A percentile compares a stretch with the other conserved stretches of the same genome.
Conservation (phyloP, 2,329 filamentous ascomycete genomes). For the Dothiorella sarmentorum region DNA sequence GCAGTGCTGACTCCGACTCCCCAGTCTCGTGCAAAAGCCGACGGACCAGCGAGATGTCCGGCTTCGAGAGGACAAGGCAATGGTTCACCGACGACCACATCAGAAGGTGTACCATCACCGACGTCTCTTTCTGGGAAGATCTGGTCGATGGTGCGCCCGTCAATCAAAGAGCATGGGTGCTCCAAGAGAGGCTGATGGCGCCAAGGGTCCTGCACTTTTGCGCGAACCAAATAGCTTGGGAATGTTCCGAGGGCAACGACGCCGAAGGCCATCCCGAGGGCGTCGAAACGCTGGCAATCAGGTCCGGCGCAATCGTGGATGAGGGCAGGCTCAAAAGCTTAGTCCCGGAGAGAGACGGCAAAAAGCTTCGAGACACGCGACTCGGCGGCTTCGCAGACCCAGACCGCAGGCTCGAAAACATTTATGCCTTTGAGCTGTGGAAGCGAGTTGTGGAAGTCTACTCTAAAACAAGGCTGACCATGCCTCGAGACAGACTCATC, state of each 20-base stretch:
- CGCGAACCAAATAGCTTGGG: neutral
- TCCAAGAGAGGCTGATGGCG: slow-evolving; percentile 6
- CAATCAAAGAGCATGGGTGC: neutral
- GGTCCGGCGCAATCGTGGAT: neutral
- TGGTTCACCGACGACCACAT: neutral
- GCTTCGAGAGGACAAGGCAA: neutral
- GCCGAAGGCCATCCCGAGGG: slow-evolving; percentile 19
- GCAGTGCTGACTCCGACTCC: neutral
- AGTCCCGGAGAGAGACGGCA: neutral
- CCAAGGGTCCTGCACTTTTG: neutral
- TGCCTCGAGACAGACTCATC: slow-evolving; percentile 22
- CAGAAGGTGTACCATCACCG: neutral
- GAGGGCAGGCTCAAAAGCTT: slow-evolving; percentile 18
- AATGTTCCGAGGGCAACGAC: slow-evolving; percentile 9
- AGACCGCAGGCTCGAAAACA: neutral
- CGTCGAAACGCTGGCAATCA: slow-evolving; percentile 8
- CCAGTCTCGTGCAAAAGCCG: neutral
- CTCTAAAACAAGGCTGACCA: slow-evolving; percentile 19
- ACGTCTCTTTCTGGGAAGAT: neutral
- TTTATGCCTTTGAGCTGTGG: slow-evolving; percentile 19
- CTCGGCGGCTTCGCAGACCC: neutral
- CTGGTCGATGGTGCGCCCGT: neutral
- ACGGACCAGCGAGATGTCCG: neutral
- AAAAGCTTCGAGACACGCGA: neutral
- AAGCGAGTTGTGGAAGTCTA: slow-evolving; percentile 23